Percentiles rank a stretch among this genome's conserved stretches.
Evolutionary conservation across 2,329 filamentous ascomycete species (phyloP).

Genomic region (Diaporthe sp.): DNA sequence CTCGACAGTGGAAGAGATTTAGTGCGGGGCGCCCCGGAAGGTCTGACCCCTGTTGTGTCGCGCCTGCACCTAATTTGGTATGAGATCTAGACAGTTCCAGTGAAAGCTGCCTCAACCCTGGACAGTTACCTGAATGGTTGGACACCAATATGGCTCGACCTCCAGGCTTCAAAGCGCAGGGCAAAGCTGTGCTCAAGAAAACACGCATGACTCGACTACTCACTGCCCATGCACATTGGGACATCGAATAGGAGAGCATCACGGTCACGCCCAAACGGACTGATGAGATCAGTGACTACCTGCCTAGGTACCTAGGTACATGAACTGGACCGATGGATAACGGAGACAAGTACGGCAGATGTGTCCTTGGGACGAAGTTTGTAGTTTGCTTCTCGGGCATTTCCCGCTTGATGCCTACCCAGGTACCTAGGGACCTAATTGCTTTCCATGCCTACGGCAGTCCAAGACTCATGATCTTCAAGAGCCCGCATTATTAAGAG

Average conservation of each 20-base stretch:
- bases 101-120: too few relatives aligned
- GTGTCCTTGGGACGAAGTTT: not conserved
- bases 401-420: too few relatives aligned
- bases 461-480: not conserved
- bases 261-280: not conserved
- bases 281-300: not conserved
- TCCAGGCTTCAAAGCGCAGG: not conserved
- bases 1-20: conserved; percentile 29
- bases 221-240: not conserved
- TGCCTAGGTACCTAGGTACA: too few relatives aligned
- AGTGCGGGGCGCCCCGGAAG: conserved; percentile 20
- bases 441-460: not conserved
- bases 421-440: not conserved
- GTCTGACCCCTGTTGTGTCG: conserved; percentile 1
- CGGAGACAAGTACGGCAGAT: not conserved
- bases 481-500: conserved; percentile 11
- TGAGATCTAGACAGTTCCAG: too few relatives aligned
- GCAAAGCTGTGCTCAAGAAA: not conserved
- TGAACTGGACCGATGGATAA: not conserved
- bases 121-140: too few relatives aligned
- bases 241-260: conserved; percentile 1
- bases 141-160: not conserved
- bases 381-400: not conserved
- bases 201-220: not conserved
- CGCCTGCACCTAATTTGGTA: not conserved